Evolutionary conservation across 176 grass and related monocot genomes (phyloP).

Genomic region (Juncus inflexus): DNA sequence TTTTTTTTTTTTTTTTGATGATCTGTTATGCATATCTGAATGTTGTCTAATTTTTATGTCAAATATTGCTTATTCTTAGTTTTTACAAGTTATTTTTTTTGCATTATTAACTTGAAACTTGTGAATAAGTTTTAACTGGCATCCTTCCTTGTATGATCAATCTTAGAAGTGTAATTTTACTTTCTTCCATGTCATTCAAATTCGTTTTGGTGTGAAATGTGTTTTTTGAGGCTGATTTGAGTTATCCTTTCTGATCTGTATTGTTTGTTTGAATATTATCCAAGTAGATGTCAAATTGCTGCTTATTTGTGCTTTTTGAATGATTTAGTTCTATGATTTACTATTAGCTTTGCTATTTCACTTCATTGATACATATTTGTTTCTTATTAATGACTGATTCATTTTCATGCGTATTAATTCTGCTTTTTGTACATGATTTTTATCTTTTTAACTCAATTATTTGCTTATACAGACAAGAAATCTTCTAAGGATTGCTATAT

Average conservation of each 20-base stretch:
- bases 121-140: no score
- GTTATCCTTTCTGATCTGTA: background rate
- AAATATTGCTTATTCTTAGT: no score
- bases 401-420: background rate
- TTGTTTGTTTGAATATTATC: background rate
- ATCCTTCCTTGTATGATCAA: background rate
- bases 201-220: background rate
- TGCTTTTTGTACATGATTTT: background rate
- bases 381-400: background rate
- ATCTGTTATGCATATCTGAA: no score
- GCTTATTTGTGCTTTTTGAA: no score
- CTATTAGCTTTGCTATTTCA: no score
- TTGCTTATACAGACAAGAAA: conserved; percentile 69
- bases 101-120: no score
- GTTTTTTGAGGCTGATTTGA: background rate
- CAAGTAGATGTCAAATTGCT: background rate
- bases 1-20: no score
- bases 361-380: no score
- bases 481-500: conserved; percentile 95
- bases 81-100: no score
- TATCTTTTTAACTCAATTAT: background rate
- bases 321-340: no score
- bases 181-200: background rate
- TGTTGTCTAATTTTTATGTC: no score
- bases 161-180: no score